Evolutionary conservation across 306 rosid genomes (phyloP), one percentile per base, ranked within the genome.

Genomic region (Cicer cuneatum): DNA sequence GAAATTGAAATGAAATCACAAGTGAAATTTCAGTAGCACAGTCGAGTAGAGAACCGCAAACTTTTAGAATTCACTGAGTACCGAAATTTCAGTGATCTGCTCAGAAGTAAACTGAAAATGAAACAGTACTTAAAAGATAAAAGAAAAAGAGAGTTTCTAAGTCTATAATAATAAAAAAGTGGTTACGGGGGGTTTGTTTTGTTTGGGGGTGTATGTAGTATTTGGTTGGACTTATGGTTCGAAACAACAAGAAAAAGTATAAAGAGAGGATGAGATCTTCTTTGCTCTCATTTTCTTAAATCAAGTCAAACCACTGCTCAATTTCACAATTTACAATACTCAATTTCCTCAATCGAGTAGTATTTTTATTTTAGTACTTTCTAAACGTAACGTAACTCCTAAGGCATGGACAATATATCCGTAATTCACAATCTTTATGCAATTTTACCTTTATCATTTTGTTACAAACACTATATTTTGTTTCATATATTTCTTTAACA

Each of bases 241-340:
- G 63, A 66, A 86, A 90, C 88, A 85, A 82, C 76, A 81, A 66
- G 74, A 72, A 80, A 33, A 84, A 84, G 83, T 75, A 77, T 69
- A 72, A 46, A 75, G 74, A 42, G 69, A 68, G 63, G 14, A 56
- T 41, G 81, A 84, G 91, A 83, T 83, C 89, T 83, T 85, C 89
- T 82, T 85, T 53, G 15, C 24, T 82, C 76, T 62, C 14, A 21
- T 63, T 75, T 47, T 74, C 70, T 6, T 12, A 10, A 15, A 38
- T 58, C 33, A 75, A 81, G 92, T 89, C 92, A 87, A 85, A 83
- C 45, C 82, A 84, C 65, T 46, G 40, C 7, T 13, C 71, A 8
- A 38, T 12, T 19, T 16, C 76, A 43, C 66, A 16, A 0, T 40
- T 29, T 10, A 33, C 49, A 19, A 11, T 11, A 12, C 72, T 10